These are phyloP conservation scores for Angomonas deanei DNA, from an alignment of 208 protist genomes.

Conservation along the genomic window DNA sequence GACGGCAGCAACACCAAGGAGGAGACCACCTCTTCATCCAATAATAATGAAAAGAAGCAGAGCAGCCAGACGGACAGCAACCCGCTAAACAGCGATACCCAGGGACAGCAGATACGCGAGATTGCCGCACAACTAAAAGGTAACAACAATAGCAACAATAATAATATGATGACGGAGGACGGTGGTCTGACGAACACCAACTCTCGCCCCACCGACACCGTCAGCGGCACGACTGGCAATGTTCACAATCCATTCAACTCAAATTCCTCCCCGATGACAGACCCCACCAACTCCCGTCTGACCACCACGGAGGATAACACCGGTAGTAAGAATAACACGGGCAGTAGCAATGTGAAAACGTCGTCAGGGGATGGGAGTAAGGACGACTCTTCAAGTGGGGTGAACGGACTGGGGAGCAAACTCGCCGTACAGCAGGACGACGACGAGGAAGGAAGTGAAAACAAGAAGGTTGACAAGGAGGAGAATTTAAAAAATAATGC, in stretches of 20 bases:
- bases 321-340: neutral
- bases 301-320: neutral
- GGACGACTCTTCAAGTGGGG: no score
- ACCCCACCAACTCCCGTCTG: neutral
- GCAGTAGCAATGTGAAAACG: neutral
- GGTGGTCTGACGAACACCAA: conserved; percentile 17
- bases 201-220: neutral
- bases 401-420: no score
- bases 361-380: neutral
- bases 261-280: neutral
- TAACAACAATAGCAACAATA: neutral
- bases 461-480: no score
- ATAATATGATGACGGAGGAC: conserved; percentile 1
- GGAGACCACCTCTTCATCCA: no score
- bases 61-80: no score
- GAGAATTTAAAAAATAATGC: no score
- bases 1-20: neutral
- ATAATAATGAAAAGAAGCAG: neutral
- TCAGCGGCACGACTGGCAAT: no score
- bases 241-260: neutral
- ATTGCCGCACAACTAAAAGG: no score
- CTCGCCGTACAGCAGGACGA: no score
- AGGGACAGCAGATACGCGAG: no score
- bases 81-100: no score
- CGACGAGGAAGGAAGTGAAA: no score